Conservation (phyloP, 208 protist genomes). For the Cochliopodium minus region DNA sequence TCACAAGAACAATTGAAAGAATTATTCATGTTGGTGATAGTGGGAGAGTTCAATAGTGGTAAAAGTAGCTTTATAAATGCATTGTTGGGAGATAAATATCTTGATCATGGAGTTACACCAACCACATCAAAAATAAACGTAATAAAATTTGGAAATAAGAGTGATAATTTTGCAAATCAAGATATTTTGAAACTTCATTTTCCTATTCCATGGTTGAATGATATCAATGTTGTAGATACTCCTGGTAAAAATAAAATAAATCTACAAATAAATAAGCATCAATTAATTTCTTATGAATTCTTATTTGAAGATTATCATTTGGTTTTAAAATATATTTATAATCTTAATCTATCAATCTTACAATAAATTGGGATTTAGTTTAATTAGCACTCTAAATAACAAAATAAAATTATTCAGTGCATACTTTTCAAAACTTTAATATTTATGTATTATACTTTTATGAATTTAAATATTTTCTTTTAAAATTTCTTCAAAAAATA, state of each 20-base stretch:
- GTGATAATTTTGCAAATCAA: background rate
- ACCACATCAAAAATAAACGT: slow-evolving; percentile 1
- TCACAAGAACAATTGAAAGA: background rate
- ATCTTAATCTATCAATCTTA: too few species aligned
- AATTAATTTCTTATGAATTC: background rate
- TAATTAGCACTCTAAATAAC: too few species aligned
- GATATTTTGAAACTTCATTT: background rate
- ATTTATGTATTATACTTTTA: too few species aligned
- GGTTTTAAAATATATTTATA: too few species aligned
- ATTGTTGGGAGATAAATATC: slow-evolving; percentile 11
- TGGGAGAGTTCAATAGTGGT: slow-evolving; percentile 22
- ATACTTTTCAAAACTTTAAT: too few species aligned
- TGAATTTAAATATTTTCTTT: too few species aligned
- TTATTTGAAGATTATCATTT: background rate
- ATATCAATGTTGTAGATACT: slow-evolving; percentile 20
- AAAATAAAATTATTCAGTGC: too few species aligned
- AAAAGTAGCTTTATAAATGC: slow-evolving; percentile 21
- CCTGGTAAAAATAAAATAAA: slow-evolving; percentile 22
- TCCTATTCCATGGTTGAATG: slow-evolving; percentile 1
- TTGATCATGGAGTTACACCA: slow-evolving; percentile 2
- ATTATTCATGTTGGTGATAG: slow-evolving; percentile 14
- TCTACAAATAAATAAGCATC: slow-evolving; percentile 1
- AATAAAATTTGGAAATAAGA: background rate
- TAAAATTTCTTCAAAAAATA: too few species aligned
- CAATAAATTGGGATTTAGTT: too few species aligned